A percentile compares a stretch with the other conserved stretches of the same genome.
Conservation (phyloP, 2,329 filamentous ascomycete species). For the Claviceps sp. region DNA sequence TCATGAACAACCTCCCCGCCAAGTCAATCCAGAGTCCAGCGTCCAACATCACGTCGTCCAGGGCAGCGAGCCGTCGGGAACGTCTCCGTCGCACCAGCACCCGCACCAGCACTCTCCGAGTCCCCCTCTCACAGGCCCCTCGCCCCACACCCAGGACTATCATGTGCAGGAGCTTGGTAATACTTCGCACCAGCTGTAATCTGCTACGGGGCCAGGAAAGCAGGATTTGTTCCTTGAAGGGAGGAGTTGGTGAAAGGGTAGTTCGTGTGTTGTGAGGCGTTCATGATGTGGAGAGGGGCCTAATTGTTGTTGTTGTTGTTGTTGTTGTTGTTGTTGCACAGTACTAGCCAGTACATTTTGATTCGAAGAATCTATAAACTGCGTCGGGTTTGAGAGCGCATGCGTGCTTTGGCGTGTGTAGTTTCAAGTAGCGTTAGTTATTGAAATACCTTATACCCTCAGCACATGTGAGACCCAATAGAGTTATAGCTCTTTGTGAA, state of each 20-base stretch:
- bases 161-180: conserved; percentile 5
- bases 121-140: conserved; percentile 8
- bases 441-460: too few species aligned
- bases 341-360: too few species aligned
- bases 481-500: too few species aligned
- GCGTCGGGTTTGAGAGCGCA: too few species aligned
- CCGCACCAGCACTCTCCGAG: background rate
- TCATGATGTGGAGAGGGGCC: too few species aligned
- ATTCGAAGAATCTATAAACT: too few species aligned
- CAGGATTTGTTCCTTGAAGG: background rate
- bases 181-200: background rate
- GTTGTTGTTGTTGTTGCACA: too few species aligned
- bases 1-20: background rate
- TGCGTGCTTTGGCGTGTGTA: too few species aligned
- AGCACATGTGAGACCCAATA: too few species aligned
- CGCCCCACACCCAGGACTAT: conserved; percentile 10
- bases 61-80: conserved; percentile 4
- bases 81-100: conserved; percentile 8
- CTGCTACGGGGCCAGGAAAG: background rate
- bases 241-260: background rate
- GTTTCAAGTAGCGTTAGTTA: too few species aligned
- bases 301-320: too few species aligned
- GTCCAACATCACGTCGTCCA: conserved; percentile 9
- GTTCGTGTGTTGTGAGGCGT: background rate
- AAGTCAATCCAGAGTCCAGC: background rate